A percentile compares a stretch with the other conserved stretches of the same genome.
Conservation (phyloP, 371 early-diverging fungal species). For the Lichtheimia corymbifera region DNA sequence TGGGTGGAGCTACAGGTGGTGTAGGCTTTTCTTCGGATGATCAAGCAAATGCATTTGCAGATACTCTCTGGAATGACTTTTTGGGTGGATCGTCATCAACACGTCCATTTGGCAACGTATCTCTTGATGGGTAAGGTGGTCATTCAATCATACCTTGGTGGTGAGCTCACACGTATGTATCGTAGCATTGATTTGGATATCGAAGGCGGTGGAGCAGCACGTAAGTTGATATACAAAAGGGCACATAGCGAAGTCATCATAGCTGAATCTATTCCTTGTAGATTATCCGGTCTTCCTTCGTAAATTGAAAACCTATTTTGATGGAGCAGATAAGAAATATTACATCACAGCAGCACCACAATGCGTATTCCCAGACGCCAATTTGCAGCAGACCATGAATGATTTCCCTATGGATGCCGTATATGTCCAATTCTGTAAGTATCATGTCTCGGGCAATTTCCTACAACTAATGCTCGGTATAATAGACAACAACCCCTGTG, state of each 20-base stretch:
- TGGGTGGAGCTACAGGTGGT: conserved; percentile 61
- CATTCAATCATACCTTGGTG: neutral
- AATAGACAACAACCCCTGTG: conserved; percentile 73
- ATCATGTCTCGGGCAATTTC: conserved; percentile 66
- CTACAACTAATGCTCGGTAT: conserved; percentile 40
- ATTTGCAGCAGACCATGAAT: conserved; percentile 54
- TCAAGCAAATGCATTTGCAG: conserved; percentile 51
- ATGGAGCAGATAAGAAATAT: conserved; percentile 26
- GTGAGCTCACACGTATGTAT: neutral
- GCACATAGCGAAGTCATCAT: neutral
- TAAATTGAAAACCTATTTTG: conserved; percentile 44
- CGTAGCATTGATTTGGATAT: conserved; percentile 64
- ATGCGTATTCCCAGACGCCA: conserved; percentile 71
- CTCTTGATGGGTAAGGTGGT: conserved; percentile 53
- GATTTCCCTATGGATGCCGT: conserved; percentile 67
- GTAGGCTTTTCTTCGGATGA: conserved; percentile 49
- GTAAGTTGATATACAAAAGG: conserved; percentile 20
- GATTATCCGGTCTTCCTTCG: conserved; percentile 62
- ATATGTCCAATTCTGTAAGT: conserved; percentile 69
- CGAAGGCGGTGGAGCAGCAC: conserved; percentile 55
- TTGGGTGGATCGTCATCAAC: conserved; percentile 52
- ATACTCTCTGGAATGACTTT: conserved; percentile 59
- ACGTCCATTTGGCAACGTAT: conserved; percentile 62
- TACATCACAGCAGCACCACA: conserved; percentile 76
- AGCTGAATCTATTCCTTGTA: conserved; percentile 3